phyloP scores from a whole-genome alignment of 2,329 filamentous ascomycete species.

The Trichoderma endophyticum region DNA sequence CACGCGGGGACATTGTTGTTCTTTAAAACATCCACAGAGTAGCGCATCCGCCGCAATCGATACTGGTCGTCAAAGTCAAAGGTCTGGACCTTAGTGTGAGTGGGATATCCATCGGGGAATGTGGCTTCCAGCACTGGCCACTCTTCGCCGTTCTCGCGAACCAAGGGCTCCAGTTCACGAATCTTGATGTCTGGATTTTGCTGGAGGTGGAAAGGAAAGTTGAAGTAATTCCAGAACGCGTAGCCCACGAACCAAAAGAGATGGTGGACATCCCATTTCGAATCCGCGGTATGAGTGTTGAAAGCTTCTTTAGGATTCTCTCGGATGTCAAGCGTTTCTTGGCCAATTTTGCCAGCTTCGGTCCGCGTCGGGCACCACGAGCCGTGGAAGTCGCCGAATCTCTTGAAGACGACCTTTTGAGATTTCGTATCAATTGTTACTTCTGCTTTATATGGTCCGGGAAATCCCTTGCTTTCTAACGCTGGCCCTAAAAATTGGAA shows the following conservation, averaged over 20 bases:
- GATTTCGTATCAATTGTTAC: background rate
- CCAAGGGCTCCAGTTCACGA: background rate
- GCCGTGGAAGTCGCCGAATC: background rate
- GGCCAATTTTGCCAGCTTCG: background rate
- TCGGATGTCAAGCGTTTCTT: background rate
- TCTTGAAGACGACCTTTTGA: background rate
- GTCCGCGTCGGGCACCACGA: background rate
- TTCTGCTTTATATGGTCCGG: background rate
- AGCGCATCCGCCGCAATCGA: background rate
- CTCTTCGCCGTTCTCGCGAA: background rate
- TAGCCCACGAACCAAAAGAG: background rate
- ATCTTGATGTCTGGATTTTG: background rate
- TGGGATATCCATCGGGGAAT: background rate
- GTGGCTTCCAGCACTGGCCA: background rate
- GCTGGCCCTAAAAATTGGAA: background rate
- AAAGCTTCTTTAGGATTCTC: background rate
- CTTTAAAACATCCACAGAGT: background rate
- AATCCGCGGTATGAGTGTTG: background rate
- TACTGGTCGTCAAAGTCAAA: background rate
- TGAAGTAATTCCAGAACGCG: slow-evolving; percentile 2
- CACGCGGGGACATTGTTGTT: background rate
- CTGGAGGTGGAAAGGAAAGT: background rate
- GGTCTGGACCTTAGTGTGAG: background rate
- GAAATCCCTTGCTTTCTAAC: background rate
- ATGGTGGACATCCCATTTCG: background rate